Conservation (phyloP, 768 basidiomycete genomes). For the Boletus barrowsii region DNA sequence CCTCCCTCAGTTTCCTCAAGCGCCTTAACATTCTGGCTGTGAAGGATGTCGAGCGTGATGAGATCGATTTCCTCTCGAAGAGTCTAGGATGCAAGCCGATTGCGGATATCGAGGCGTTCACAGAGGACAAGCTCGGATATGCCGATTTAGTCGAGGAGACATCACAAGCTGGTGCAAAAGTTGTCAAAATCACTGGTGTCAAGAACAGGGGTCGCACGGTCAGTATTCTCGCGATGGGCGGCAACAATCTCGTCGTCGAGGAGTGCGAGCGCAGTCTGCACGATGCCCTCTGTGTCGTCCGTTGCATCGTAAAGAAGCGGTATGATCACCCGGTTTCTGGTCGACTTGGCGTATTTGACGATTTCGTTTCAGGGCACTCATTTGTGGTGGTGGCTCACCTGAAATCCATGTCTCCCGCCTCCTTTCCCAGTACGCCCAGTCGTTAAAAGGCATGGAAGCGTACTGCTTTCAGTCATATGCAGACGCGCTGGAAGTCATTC, state of each 20-base stretch:
- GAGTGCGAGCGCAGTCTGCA: constrained; percentile 97
- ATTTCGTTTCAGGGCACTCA: constrained; percentile 62
- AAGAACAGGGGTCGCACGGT: constrained; percentile 94
- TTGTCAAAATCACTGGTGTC: constrained; percentile 91
- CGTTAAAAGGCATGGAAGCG: constrained; percentile 96
- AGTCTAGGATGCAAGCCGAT: constrained; percentile 94
- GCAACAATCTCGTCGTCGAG: constrained; percentile 89
- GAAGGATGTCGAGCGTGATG: constrained; percentile 97
- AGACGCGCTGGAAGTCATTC: constrained; percentile 96
- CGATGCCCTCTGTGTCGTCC: constrained; percentile 97
- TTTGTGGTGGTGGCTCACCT: constrained; percentile 95
- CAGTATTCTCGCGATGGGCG: constrained; percentile 91
- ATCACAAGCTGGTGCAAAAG: constrained; percentile 77
- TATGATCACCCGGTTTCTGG: constrained; percentile 34
- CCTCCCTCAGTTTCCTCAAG: constrained; percentile 95
- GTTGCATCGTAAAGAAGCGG: constrained; percentile 98
- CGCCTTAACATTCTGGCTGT: constrained; percentile 94
- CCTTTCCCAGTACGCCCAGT: constrained; percentile 87
- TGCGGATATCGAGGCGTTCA: constrained; percentile 96
- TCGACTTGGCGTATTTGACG: background rate
- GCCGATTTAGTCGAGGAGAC: constrained; percentile 95
- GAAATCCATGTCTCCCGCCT: constrained; percentile 96
- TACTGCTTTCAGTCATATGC: constrained; percentile 99
- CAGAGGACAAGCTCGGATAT: constrained; percentile 95
- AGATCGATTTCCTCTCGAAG: constrained; percentile 95